Evolutionary conservation across 2,329 filamentous ascomycete species (phyloP).

Genomic region (Phoma herbarum): DNA sequence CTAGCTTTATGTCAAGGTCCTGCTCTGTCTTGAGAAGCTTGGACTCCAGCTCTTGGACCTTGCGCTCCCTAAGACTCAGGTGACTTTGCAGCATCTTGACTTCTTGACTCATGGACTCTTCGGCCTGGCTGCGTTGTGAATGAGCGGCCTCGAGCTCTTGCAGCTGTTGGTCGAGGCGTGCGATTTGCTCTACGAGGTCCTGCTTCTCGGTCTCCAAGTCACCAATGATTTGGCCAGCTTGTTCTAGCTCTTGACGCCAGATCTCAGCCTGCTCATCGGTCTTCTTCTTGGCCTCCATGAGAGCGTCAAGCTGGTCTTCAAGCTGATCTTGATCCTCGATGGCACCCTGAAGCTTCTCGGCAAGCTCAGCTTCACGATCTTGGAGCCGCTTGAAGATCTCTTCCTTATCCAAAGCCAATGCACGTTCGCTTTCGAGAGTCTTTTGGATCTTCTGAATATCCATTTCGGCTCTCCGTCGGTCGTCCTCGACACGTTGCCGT

Average conservation of each 20-base stretch:
- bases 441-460: slow-evolving; percentile 93
- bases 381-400: slow-evolving; percentile 99
- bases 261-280: slow-evolving; percentile 85
- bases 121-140: slow-evolving; percentile 76
- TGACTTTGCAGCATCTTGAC: slow-evolving; percentile 93
- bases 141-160: slow-evolving; percentile 74
- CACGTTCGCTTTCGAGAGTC: slow-evolving; percentile 92
- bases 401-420: slow-evolving; percentile 96
- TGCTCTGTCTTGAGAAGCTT: slow-evolving; percentile 87
- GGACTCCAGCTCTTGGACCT: slow-evolving; percentile 83
- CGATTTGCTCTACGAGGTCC: slow-evolving; percentile 72
- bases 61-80: slow-evolving; percentile 85
- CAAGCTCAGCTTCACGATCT: slow-evolving; percentile 86
- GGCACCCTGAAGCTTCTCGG: slow-evolving; percentile 90
- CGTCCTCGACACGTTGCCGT: slow-evolving; percentile 85
- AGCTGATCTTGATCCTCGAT: slow-evolving; percentile 93
- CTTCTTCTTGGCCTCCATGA: slow-evolving; percentile 87
- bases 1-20: slow-evolving; percentile 86
- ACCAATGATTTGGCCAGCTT: slow-evolving; percentile 86
- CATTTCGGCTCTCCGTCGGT: slow-evolving; percentile 83
- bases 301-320: slow-evolving; percentile 89
- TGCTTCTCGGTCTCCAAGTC: slow-evolving; percentile 88
- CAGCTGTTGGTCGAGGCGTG: slow-evolving; percentile 75
- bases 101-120: slow-evolving; percentile 80
- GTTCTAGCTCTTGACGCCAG: slow-evolving; percentile 83